A percentile compares a stretch with the other conserved stretches of the same genome.
Evolutionary conservation across 768 basidiomycete species (phyloP).

Genomic region (Pleurotus djamor): DNA sequence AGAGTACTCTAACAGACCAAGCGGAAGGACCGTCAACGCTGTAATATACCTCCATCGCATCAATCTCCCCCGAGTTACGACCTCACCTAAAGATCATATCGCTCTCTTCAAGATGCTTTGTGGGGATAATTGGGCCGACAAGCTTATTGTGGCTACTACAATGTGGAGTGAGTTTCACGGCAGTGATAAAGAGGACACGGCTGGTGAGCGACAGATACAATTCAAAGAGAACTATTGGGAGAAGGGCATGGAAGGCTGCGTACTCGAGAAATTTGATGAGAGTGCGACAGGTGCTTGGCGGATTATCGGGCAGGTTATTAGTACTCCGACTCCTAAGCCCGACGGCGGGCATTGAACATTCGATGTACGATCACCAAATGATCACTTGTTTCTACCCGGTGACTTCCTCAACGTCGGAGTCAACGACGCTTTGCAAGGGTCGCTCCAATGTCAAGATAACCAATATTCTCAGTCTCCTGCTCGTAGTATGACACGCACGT

Average conservation of each 20-base stretch:
- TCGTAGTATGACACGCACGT: too few relatives aligned
- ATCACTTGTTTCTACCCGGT: too few relatives aligned
- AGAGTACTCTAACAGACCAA: not conserved
- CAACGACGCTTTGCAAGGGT: too few relatives aligned
- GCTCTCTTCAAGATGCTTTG: constrained; percentile 7
- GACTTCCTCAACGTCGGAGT: too few relatives aligned
- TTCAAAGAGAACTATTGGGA: constrained; percentile 36
- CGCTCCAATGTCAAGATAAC: too few relatives aligned
- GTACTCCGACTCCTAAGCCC: too few relatives aligned
- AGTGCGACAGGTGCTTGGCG: constrained; percentile 23
- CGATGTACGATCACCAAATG: too few relatives aligned
- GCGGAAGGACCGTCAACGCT: constrained; percentile 11
- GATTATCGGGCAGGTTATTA: not conserved
- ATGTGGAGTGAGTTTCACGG: constrained; percentile 31
- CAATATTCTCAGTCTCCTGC: too few relatives aligned
- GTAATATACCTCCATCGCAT: constrained; percentile 40
- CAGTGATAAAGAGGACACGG: constrained; percentile 12
- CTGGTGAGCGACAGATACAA: constrained; percentile 27
- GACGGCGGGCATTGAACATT: too few relatives aligned
- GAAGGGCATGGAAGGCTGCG: constrained; percentile 28
- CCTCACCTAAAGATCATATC: not conserved
- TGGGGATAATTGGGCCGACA: constrained; percentile 34
- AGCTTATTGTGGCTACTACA: constrained; percentile 41
- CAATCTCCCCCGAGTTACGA: constrained; percentile 21
- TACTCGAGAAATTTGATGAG: constrained; percentile 22